Evolutionary conservation across 2,329 filamentous ascomycete genomes (phyloP).

Genomic region (Hansfordia pulvinata): DNA sequence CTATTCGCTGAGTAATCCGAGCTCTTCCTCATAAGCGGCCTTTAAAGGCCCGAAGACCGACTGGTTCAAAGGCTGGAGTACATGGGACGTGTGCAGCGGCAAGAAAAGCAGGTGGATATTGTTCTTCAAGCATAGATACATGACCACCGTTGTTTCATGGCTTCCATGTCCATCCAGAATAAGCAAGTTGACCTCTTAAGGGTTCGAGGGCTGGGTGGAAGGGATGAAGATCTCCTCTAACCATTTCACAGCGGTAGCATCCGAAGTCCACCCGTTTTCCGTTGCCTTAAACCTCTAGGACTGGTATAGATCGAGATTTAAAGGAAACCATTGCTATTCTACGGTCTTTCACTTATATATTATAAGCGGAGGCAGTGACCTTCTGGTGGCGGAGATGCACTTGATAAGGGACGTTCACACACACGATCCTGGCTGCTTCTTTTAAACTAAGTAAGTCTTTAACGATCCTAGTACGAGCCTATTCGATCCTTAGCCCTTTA

Average conservation of each 20-base stretch:
- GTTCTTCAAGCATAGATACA: conserved; percentile 1
- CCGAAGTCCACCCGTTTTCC: conserved; percentile 1
- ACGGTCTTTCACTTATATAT: conserved; percentile 2
- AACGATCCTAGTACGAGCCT: background rate
- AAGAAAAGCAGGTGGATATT: conserved; percentile 1
- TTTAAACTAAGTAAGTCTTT: background rate
- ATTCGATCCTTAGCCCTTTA: conserved; percentile 1
- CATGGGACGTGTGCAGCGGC: conserved; percentile 1
- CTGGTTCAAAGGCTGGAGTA: conserved; percentile 1
- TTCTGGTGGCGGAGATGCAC: conserved; percentile 1
- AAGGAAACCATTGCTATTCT: conserved; percentile 2
- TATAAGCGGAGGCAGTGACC: conserved; percentile 1
- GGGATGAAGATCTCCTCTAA: conserved; percentile 2
- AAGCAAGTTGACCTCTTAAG: conserved; percentile 1
- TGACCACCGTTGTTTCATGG: conserved; percentile 2
- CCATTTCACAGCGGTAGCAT: conserved; percentile 1
- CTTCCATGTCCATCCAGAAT: conserved; percentile 2
- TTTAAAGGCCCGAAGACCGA: conserved; percentile 1
- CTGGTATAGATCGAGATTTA: conserved; percentile 1
- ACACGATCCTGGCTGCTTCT: conserved; percentile 1
- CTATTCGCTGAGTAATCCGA: background rate
- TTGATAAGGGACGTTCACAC: conserved; percentile 1
- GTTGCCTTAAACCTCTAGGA: conserved; percentile 1
- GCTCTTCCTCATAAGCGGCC: conserved; percentile 1
- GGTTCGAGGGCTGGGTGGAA: background rate